Evolutionary conservation across 176 grass and related monocot species (phyloP), one percentile per base, ranked within the genome.

Genomic region (Musa itinerans): DNA sequence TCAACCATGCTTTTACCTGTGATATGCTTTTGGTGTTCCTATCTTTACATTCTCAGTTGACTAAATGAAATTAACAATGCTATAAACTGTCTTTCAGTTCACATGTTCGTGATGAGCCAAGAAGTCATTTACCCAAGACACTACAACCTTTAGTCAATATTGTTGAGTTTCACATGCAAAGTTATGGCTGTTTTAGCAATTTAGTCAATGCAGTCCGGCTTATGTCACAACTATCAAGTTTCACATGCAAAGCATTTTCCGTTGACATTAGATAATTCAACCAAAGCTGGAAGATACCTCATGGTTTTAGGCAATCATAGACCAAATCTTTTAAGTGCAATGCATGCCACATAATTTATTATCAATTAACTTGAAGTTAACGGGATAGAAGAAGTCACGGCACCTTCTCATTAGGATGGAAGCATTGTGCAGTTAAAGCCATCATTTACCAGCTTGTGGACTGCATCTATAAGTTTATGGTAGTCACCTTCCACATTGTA

Each of bases 401-500:
- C 21, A 77, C 68, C 11, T 24, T 19, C 19, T 71, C 43, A 65
- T 77, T 54, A 23, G 7, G 76, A 68, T 53, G 27, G 50, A 76
- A 92, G 76, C 81, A 76, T 83, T 58, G 78, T 79, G 80, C 90
- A 92, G 77, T 80, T 89, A 81, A 99, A 87, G 21, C 91, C 95
- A 70, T 99, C 86, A 19, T 82, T 61, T 73, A 92, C 95, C 83
- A 99, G 90, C 70, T 92, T 94, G 80, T 68, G 85, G 62, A 99
- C 68, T 75, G 85, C 95, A 75, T 99, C 91, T 63, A 85, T 89
- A n/a, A 99, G 78, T 69, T 81, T 82, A 76, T 84, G 73, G 26
- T 99, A 94, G 3, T 99, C 86, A 43, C 90, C 86, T 13, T 68
- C 90, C 54, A 88, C 84, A 86, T 99, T 99, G 76, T 99, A 99